Evolutionary conservation across 768 basidiomycete species (phyloP).

Genomic region (Russula emetica): DNA sequence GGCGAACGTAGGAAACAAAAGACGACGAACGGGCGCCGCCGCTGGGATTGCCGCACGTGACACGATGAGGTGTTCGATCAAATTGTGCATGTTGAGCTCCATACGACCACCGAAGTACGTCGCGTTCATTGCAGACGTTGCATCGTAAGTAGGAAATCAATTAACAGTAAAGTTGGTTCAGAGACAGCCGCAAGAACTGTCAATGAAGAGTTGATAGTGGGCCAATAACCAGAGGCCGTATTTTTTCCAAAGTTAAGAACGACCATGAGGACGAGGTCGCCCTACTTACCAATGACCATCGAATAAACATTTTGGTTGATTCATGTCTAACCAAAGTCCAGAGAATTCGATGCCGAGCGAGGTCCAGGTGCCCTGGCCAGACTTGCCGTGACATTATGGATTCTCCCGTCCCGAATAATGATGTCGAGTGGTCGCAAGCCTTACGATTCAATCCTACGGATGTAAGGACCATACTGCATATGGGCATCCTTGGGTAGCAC

Average conservation of each 20-base stretch:
- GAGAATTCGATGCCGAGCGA: constrained; percentile 49
- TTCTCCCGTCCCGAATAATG: neutral
- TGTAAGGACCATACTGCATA: constrained; percentile 61
- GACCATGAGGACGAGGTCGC: neutral
- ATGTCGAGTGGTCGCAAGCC: constrained; percentile 26
- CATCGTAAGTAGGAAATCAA: constrained; percentile 52
- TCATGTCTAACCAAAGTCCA: constrained; percentile 69
- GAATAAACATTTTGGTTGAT: constrained; percentile 60
- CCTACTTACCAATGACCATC: constrained; percentile 39
- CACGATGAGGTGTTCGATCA: constrained; percentile 65
- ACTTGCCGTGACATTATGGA: neutral
- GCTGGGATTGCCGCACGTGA: constrained; percentile 60
- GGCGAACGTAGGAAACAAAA: constrained; percentile 45
- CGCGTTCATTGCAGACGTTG: constrained; percentile 63
- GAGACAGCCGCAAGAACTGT: constrained; percentile 53
- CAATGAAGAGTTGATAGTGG: constrained; percentile 50
- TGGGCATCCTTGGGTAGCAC: neutral
- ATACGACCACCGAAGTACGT: constrained; percentile 51
- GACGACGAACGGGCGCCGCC: constrained; percentile 71
- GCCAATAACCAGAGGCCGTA: constrained; percentile 49
- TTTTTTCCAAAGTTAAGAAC: constrained; percentile 33
- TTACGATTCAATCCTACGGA: constrained; percentile 54
- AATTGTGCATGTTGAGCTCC: constrained; percentile 54
- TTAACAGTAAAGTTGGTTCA: constrained; percentile 67
- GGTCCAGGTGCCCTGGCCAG: constrained; percentile 43